Percentiles rank a stretch among this genome's conserved stretches.
These are phyloP conservation scores for Brassica incana DNA, from an alignment of 345 rosid species.

Conservation along the genomic window DNA sequence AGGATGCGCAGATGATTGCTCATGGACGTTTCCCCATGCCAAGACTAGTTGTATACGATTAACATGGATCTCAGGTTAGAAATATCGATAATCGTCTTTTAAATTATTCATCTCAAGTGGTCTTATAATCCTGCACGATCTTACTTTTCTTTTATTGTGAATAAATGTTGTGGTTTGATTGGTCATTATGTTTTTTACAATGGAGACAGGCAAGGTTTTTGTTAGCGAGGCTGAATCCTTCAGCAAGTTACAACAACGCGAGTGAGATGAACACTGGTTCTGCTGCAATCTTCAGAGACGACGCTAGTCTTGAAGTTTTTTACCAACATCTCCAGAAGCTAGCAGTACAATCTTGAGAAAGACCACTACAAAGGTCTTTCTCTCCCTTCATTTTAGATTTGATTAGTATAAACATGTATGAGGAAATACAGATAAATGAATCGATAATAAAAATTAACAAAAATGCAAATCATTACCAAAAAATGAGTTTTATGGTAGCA, in stretches of 20 bases:
- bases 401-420: neutral
- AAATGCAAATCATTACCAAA: neutral
- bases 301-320: neutral
- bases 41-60: neutral
- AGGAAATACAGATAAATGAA: neutral
- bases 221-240: neutral
- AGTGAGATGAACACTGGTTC: neutral
- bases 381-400: neutral
- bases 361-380: neutral
- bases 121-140: neutral
- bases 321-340: neutral
- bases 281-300: neutral
- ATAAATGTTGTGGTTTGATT: neutral
- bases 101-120: neutral
- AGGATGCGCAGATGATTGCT: neutral
- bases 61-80: neutral
- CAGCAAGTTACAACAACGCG: neutral
- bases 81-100: neutral
- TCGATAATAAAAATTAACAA: neutral
- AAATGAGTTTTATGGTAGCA: slow-evolving; percentile 2
- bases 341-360: neutral
- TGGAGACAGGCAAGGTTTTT: neutral
- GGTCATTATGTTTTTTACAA: neutral
- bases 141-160: neutral
- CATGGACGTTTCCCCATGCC: slow-evolving; percentile 1